Evolutionary conservation across 768 basidiomycete genomes (phyloP), one percentile per base, ranked within the genome.

Genomic region (Trametes elegans): DNA sequence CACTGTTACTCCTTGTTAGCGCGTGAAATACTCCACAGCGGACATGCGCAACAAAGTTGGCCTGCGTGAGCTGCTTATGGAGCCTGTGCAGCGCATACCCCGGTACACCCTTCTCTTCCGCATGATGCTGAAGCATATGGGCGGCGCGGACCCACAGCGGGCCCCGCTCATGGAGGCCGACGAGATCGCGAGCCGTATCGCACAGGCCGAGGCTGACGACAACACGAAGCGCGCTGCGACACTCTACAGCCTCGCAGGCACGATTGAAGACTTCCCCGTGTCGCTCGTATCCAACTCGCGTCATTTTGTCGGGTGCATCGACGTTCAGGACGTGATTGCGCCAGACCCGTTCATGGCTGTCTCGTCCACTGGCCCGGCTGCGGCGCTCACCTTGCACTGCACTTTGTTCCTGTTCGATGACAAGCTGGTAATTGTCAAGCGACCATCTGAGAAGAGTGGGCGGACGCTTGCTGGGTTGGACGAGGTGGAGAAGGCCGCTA

Each of bases 321-420:
- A 98, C 66, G 91, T 94, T 6, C 92, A 94, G 64, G 97, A 98
- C 65, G 69, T 82, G 29, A 66, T 84, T 35, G 69, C 77, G 23
- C 87, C 87, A 0, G 57, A 58, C 24, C 60, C 57, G 8, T 35
- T 52, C 35, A 73, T 74, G 24, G 41, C 57, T 9, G 61, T 75
- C 24, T 78, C 81, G 45, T 77, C 79, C 16, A 70, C 68, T 8
- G 58, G 63, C 3, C 63, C 70, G n/a, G 60, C 74, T 10, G 78
- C 73, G 2, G 74, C 79, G 0, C 18, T 44, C 16, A 43, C 49
- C 16, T 78, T 96, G 16, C 88, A 92, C 65, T 95, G 90, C 70
- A 91, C 90, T 2, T 73, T 99, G 26, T 90, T 98, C 68, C 77
- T 99, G 41, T 98, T 99, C 67, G 90, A 94, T 59, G 96, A 99